Conservation (phyloP, 2,329 filamentous ascomycete genomes). For the Fusarium kyushuense region DNA sequence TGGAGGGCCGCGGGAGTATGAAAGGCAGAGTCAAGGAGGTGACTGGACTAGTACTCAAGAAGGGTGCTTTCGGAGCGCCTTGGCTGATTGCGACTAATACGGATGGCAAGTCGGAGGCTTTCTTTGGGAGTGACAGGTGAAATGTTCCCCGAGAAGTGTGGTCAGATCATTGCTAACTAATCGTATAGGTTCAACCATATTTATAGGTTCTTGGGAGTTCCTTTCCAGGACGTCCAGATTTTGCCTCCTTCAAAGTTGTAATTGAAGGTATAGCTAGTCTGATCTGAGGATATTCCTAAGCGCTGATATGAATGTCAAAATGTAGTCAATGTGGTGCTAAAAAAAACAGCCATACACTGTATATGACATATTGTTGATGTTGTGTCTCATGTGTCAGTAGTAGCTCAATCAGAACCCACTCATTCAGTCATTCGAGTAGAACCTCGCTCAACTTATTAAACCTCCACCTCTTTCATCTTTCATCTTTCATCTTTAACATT, state of each 20-base stretch:
- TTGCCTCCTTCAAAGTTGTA: conserved; percentile 55
- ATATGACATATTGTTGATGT: neutral
- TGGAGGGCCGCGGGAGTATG: conserved; percentile 63
- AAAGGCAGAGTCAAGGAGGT: conserved; percentile 63
- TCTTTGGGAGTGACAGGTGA: conserved; percentile 80
- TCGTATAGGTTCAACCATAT: conserved; percentile 72
- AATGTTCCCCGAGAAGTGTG: neutral
- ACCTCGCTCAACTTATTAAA: neutral
- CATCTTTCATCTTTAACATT: conserved; percentile 7
- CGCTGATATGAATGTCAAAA: neutral
- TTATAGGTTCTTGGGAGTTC: conserved; percentile 73
- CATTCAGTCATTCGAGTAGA: neutral
- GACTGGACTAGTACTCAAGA: conserved; percentile 71
- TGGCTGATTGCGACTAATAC: conserved; percentile 77
- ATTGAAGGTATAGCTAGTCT: neutral
- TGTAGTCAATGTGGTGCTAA: neutral
- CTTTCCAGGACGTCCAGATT: conserved; percentile 65
- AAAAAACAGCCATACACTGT: neutral
- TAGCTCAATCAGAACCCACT: conserved; percentile 14
- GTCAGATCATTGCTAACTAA: neutral
- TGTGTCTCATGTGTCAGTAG: conserved; percentile 5
- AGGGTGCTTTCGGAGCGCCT: conserved; percentile 80
- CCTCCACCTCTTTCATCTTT: conserved; percentile 5
- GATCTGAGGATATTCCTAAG: neutral
- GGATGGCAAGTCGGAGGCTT: conserved; percentile 71